phyloP scores from a whole-genome alignment of 108 stramenopile species.

The Nitzschia sp. region DNA sequence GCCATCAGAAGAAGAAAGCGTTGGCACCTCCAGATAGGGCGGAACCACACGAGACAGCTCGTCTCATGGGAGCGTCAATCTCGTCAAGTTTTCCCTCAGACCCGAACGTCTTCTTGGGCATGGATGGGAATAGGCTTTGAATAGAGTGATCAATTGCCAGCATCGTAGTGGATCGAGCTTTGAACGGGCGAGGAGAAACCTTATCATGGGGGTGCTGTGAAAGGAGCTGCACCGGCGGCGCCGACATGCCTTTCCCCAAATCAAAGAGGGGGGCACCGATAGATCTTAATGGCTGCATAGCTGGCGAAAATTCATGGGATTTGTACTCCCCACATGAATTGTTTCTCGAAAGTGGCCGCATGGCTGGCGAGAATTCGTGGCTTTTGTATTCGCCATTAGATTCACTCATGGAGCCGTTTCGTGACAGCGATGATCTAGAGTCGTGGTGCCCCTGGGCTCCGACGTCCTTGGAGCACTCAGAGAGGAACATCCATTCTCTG shows the following conservation, averaged over 20 bases:
- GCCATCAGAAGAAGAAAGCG: too few species aligned
- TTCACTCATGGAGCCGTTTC: neutral
- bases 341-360: neutral
- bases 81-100: too few species aligned
- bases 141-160: neutral
- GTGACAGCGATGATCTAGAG: too few species aligned
- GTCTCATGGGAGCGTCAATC: neutral
- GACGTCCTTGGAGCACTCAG: neutral
- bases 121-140: neutral
- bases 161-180: neutral
- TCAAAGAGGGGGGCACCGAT: neutral
- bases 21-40: neutral
- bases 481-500: conserved; percentile 25
- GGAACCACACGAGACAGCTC: neutral
- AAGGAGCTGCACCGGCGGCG: neutral
- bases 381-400: neutral
- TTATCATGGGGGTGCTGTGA: neutral
- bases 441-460: neutral
- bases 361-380: neutral
- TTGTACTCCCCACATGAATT: neutral
- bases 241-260: neutral
- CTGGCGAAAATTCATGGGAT: neutral
- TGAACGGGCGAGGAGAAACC: neutral
- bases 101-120: too few species aligned
- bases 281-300: neutral